Base-by-base conservation (phyloP, 768 basidiomycete genomes). In the Phaffia tasmanica region DNA sequence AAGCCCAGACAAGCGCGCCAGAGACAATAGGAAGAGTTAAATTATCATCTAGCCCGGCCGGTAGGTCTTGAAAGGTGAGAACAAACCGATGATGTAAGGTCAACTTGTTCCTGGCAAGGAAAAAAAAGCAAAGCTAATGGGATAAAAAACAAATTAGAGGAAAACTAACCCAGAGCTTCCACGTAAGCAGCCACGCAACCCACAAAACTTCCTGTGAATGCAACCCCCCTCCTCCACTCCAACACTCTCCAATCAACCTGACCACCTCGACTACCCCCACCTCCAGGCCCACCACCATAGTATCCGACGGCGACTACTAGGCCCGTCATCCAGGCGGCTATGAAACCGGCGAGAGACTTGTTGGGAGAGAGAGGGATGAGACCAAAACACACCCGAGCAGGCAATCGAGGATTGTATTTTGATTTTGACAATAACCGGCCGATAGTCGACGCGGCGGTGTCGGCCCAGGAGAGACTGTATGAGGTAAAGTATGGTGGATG, bases 401-500 rank as follows among this genome's bases (percentile, higher is more conserved):
- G 86, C 4, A 87, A 81, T 5, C 78, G 81, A 0, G 83, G 82
- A 0, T 89, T 89, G 56, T 78, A 77, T 15, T 29, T 46, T 5
- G 54, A 56, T n/a, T 79, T 78, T 50, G 89, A 89, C 75, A 83
- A 89, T 46, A 89, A 79, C n/a, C 92, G 84, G 54, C 92, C 92
- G 70, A 94, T 79, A 16, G 89, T 93, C 14, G 92, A 94, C 6
- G 92, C 92, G 21, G 90, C 85, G 1, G 92, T 94, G 76, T 95
- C 92, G 0, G 89, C 91, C 92, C 92, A 95, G 42, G 90, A 91
- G 57, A 95, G 84, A 69, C 91, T 94, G 72, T 29, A 15, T 66
- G 30, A n/a, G 51, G 54, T 61, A 21, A 65, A 29, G 47, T 7
- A 61, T n/a, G 30, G 61, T 54, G 48, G 18, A 69, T 21, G 14